Base-by-base conservation (phyloP, 169 alveolate species). In the Cryptosporidium ryanae region DNA sequence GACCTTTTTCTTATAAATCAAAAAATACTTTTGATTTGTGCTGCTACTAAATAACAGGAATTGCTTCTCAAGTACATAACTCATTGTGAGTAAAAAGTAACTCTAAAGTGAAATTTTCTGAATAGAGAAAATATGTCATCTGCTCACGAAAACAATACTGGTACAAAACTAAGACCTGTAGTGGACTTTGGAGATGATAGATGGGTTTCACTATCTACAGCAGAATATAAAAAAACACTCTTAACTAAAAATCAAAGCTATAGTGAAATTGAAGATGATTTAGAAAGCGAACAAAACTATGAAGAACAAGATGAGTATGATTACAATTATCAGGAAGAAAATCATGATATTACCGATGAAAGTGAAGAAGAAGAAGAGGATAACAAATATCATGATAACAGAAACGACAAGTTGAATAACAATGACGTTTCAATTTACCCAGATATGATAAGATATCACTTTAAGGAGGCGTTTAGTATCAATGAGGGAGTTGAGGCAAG, bases 171-270 rank as follows among this genome's bases (percentile, higher is more conserved):
- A 34, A 76, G 87, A 38, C 87, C 87, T 27, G 87, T 76, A 21
- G 87, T 61, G 38, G 87, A 76, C 31, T 76, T 76, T 44, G 71
- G 71, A 8, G 87, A 76, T 76, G 87, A 76, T 21, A 76, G 87
- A 61, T 76, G 87, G 87, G 87, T 76, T 6, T 23, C 87, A n/a
- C 63, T 76, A 76, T 76, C 87, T 21, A 76, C 87, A 21, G 71
- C 87, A 34, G 87, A 76, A 61, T 76, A 59, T 59, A 76, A 76
- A 59, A 55, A 61, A 23, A 76, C 70, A 15, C 34, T 76, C 23
- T 15, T 76, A 27, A 61, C 21, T 43, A 34, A 61, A 59, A 59
- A 76, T n/a, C 46, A 38, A 38, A 38, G 46, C 46, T 38, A 38
- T 10, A 38, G 46, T 38, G 71, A 38, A n/a, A 55, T 48, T 7